Evolutionary conservation across 768 basidiomycete genomes (phyloP), one percentile per base, ranked within the genome.

Genomic region (Sarcodon aspratus): DNA sequence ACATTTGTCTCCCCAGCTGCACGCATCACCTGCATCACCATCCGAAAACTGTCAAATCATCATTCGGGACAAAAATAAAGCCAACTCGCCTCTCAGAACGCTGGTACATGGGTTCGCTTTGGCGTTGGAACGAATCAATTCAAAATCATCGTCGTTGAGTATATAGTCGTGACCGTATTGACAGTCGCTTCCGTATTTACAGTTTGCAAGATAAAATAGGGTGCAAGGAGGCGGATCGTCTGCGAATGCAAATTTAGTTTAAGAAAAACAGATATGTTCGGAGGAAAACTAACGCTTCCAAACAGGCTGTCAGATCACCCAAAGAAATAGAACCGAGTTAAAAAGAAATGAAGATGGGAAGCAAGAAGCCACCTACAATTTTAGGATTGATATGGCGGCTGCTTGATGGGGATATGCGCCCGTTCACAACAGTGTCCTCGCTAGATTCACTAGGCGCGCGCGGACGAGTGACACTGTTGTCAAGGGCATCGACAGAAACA

Each of bases 211-310:
- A 58, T 82, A 83, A 62, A 78, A 81, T 45, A 80, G 62, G 13
- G 79, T 82, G 59, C 82, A 83, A 12, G 82, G 80, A 18, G 82
- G 74, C 1, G 81, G 80, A 56, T 67, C 75, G 56, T 82, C 80
- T 79, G 57, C 17, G 45, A 45, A 36, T 13, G 44, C 38, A 32
- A 5, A 34, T 33, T 27, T 5, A 27, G 21, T 27, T 27, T 5
- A 27, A 27, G 21, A 27, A 34, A 37, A 52, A 38, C 34, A 50
- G 5, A 9, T 27, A 42, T 36, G 31, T 13, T 17, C 18, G 48
- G 33, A 33, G 31, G 15, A 38, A 35, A 48, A 74, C 78, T 51
- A 61, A 82, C 80, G 79, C 59, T 80, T 82, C 44, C 75, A 78
- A 53, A 82, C 69, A 50, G 72, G 65, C 79, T 80, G 58, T 47